These are phyloP conservation scores for Aechmea fasciata DNA, from an alignment of 176 grass and related monocot species.

Conservation along the genomic window DNA sequence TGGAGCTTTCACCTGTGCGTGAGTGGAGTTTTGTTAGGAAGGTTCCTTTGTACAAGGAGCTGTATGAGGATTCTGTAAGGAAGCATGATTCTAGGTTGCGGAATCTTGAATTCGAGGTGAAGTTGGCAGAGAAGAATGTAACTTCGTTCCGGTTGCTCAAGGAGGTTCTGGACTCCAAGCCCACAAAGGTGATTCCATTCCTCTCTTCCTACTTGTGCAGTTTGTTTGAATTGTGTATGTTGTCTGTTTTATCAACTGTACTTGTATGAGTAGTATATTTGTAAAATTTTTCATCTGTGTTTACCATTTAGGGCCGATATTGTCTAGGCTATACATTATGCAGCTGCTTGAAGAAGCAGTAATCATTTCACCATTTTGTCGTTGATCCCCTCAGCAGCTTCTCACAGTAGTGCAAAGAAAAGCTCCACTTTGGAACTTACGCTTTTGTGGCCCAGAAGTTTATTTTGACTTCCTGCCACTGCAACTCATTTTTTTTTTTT, in stretches of 20 bases:
- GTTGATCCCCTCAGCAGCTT: no score
- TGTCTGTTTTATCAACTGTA: neutral
- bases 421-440: no score
- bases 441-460: no score
- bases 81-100: constrained; percentile 36
- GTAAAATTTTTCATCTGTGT: no score
- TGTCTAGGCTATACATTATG: no score
- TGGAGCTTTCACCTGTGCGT: constrained; percentile 4
- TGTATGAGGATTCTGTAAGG: constrained; percentile 34
- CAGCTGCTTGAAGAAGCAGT: no score
- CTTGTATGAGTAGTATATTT: no score
- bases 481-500: no score
- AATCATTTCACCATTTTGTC: no score
- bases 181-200: constrained; percentile 25
- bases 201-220: neutral
- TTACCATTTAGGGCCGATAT: no score
- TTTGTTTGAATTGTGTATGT: neutral
- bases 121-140: constrained; percentile 28
- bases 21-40: constrained; percentile 8
- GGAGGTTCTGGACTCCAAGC: constrained; percentile 6
- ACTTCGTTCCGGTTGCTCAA: constrained; percentile 13
- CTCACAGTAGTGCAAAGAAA: no score
- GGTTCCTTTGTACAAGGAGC: constrained; percentile 37
- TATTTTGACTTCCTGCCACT: no score
- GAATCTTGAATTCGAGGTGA: constrained; percentile 32